A percentile compares a stretch with the other conserved stretches of the same genome.
Conservation (phyloP, 306 rosid species). For the Cicer judaicum region DNA sequence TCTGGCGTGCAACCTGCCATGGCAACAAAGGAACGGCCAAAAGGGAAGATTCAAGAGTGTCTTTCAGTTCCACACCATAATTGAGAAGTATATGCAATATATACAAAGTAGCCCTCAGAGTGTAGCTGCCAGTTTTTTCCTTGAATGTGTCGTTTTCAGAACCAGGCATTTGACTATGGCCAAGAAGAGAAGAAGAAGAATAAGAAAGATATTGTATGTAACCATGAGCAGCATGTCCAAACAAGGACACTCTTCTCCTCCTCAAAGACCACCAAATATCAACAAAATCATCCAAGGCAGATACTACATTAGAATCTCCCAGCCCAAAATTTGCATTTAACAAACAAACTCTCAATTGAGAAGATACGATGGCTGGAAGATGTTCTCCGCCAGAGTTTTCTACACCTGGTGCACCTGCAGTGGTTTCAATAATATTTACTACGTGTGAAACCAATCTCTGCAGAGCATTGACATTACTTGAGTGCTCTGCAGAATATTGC, state of each 20-base stretch:
- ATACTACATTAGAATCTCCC: slow-evolving; percentile 53
- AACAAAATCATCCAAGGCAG: slow-evolving; percentile 64
- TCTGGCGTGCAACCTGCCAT: slow-evolving; percentile 82
- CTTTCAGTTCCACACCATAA: slow-evolving; percentile 89
- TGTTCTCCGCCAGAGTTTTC: slow-evolving; percentile 76
- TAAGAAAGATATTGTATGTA: slow-evolving; percentile 77
- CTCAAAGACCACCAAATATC: slow-evolving; percentile 90
- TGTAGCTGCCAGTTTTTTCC: slow-evolving; percentile 80
- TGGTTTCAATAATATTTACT: slow-evolving; percentile 76
- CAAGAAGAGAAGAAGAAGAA: slow-evolving; percentile 68
- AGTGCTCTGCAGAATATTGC: slow-evolving; percentile 54
- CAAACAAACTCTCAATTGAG: slow-evolving; percentile 71
- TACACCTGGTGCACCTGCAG: slow-evolving; percentile 73
- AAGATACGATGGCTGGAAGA: slow-evolving; percentile 69
- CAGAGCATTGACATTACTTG: slow-evolving; percentile 51
- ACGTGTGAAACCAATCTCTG: slow-evolving; percentile 58
- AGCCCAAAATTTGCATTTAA: slow-evolving; percentile 58
- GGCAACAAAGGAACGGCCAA: slow-evolving; percentile 79
- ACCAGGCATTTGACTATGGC: slow-evolving; percentile 57
- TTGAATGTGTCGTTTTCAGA: slow-evolving; percentile 63
- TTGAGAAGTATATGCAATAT: slow-evolving; percentile 89
- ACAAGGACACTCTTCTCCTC: slow-evolving; percentile 85
- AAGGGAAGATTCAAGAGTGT: slow-evolving; percentile 74
- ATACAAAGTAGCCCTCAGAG: slow-evolving; percentile 83
- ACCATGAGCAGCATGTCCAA: slow-evolving; percentile 90